These are phyloP conservation scores for Jackrogersella multiformis DNA, from an alignment of 495 filamentous ascomycete species.

Conservation along the genomic window DNA sequence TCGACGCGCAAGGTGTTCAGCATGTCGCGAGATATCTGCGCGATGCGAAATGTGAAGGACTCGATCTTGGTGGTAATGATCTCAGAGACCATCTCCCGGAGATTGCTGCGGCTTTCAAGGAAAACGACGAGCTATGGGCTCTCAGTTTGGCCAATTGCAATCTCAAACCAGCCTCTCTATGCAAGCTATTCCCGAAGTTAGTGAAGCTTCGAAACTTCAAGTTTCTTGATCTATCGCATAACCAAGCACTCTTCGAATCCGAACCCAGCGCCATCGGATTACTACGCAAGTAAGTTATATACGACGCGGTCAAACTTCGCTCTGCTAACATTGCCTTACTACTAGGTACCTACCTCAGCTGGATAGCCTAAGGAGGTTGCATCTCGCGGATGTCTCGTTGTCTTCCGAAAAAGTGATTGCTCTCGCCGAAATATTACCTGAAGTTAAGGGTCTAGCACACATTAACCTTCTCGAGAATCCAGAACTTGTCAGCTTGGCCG, in stretches of 20 bases:
- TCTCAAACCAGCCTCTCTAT: constrained; percentile 74
- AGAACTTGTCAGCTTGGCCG: constrained; percentile 69
- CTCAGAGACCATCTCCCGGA: constrained; percentile 71
- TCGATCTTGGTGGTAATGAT: constrained; percentile 95
- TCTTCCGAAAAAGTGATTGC: constrained; percentile 87
- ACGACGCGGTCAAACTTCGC: not conserved
- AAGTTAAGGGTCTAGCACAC: constrained; percentile 83
- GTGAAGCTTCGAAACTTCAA: constrained; percentile 76
- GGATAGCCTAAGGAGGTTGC: constrained; percentile 81
- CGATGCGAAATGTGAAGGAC: constrained; percentile 79
- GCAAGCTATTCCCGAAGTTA: constrained; percentile 78
- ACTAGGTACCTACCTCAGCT: constrained; percentile 80
- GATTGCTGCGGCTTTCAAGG: constrained; percentile 70
- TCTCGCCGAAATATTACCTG: constrained; percentile 87
- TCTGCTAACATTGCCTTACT: constrained; percentile 22
- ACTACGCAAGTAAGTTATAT: constrained; percentile 68
- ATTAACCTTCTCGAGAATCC: constrained; percentile 89
- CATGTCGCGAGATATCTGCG: constrained; percentile 80
- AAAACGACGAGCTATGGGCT: constrained; percentile 74
- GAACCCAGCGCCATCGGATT: constrained; percentile 78
- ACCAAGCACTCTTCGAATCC: constrained; percentile 78
- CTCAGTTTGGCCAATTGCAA: constrained; percentile 90
- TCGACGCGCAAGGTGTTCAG: constrained; percentile 75
- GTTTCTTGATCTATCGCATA: constrained; percentile 92
- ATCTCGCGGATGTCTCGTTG: constrained; percentile 87